These are phyloP conservation scores for Trypanosoma platydactyli DNA, from an alignment of 208 protist genomes.

Conservation along the genomic window DNA sequence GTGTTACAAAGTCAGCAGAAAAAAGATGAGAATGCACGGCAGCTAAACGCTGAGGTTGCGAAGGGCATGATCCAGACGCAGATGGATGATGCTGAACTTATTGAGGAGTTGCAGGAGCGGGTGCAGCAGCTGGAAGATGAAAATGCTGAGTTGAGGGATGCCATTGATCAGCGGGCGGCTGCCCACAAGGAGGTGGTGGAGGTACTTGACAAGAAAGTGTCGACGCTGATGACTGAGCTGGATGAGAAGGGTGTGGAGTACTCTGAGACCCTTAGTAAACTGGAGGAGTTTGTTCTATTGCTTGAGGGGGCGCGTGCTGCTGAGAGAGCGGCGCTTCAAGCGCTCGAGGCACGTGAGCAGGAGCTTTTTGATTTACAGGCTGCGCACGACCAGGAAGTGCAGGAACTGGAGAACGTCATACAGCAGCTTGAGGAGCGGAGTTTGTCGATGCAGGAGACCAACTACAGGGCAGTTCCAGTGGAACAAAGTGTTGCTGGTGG, in stretches of 20 bases:
- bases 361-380: slow-evolving; percentile 41
- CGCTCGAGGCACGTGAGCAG: slow-evolving; percentile 36
- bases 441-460: slow-evolving; percentile 9
- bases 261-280: slow-evolving; percentile 45
- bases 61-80: not conserved
- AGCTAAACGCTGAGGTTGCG: not conserved
- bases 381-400: slow-evolving; percentile 27
- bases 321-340: slow-evolving; percentile 44
- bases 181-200: slow-evolving; percentile 24
- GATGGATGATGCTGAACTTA: slow-evolving; percentile 1
- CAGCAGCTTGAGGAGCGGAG: slow-evolving; percentile 17
- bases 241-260: slow-evolving; percentile 45
- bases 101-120: slow-evolving; percentile 7
- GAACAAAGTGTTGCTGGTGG: no score
- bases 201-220: slow-evolving; percentile 21
- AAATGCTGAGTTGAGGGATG: slow-evolving; percentile 13
- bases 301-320: slow-evolving; percentile 52
- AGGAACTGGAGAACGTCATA: slow-evolving; percentile 27
- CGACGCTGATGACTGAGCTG: slow-evolving; percentile 21
- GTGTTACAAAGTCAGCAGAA: not conserved
- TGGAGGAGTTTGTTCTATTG: slow-evolving; percentile 70
- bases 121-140: slow-evolving; percentile 18
- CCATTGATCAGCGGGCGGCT: slow-evolving; percentile 6
- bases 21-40: not conserved
- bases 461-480: not conserved